These are phyloP conservation scores for Emydomyces testavorans DNA, from an alignment of 2,329 filamentous ascomycete species.

Conservation along the genomic window DNA sequence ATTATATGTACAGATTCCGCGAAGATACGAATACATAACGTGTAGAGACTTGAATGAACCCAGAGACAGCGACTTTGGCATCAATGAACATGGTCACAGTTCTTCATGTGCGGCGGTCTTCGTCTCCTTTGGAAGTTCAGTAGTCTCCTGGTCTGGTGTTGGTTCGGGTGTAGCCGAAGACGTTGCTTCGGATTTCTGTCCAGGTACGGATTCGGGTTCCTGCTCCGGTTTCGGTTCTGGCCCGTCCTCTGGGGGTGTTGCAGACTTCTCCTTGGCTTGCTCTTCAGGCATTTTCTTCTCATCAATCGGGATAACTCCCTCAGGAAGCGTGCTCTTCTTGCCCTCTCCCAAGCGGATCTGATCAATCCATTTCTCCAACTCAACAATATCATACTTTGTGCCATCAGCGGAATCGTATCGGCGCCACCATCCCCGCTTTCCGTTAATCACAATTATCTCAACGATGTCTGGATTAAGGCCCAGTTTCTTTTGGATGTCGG, in stretches of 20 bases:
- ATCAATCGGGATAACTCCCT: conserved; percentile 42
- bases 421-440: conserved; percentile 76
- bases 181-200: background rate
- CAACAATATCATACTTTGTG: conserved; percentile 43
- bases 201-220: conserved; percentile 18
- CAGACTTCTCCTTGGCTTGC: conserved; percentile 43
- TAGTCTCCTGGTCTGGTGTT: conserved; percentile 18
- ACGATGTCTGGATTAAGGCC: conserved; percentile 46
- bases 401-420: conserved; percentile 48
- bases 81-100: conserved; percentile 21
- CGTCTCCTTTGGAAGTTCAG: conserved; percentile 4
- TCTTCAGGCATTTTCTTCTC: conserved; percentile 44
- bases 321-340: conserved; percentile 61
- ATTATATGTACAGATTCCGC: too few relatives aligned
- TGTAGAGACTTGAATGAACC: background rate
- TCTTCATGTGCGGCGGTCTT: conserved; percentile 37
- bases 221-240: conserved; percentile 18
- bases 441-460: conserved; percentile 72
- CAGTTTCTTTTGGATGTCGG: conserved; percentile 49
- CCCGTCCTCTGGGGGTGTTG: conserved; percentile 36
- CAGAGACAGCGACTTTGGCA: background rate
- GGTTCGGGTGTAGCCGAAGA: conserved; percentile 9
- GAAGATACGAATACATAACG: background rate
- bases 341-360: conserved; percentile 82
- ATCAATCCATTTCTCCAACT: conserved; percentile 78